Conservation (phyloP, 352 stramenopile species). For the Thraustochytrium striatum region DNA sequence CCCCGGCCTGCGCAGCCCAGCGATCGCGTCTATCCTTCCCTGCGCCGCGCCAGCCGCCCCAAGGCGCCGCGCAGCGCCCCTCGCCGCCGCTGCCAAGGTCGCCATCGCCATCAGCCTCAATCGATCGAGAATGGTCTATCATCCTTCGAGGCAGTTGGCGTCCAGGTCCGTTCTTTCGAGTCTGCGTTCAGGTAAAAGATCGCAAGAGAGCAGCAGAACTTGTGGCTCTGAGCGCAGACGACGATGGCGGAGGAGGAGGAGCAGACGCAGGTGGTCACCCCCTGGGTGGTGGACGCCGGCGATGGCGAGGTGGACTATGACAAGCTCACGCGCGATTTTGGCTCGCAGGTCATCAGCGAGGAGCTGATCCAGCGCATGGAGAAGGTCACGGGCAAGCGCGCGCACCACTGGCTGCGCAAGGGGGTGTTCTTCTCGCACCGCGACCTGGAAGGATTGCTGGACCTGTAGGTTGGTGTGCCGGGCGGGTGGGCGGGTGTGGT, state of each 20-base stretch:
- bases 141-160: no score
- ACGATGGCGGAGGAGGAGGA: not conserved
- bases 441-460: conserved; percentile 90
- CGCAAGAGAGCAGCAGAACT: no score
- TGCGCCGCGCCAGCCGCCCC: no score
- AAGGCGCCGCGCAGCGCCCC: no score
- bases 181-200: no score
- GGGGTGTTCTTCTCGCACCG: conserved; percentile 99
- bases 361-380: conserved; percentile 90
- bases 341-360: conserved; percentile 85
- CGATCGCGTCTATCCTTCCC: no score
- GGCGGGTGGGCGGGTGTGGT: not conserved
- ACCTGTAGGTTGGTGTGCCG: conserved; percentile 58
- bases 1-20: no score
- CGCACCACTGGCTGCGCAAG: conserved; percentile 93
- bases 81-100: no score
- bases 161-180: no score
- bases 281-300: conserved; percentile 86
- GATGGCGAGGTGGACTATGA: conserved; percentile 92
- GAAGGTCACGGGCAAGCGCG: conserved; percentile 81
- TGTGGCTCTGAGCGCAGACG: no score
- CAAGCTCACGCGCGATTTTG: conserved; percentile 97
- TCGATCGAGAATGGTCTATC: no score
- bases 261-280: conserved; percentile 73
- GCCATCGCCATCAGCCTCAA: no score